phyloP scores from a whole-genome alignment of 2,329 filamentous ascomycete species.

The Metarhizium rileyi region DNA sequence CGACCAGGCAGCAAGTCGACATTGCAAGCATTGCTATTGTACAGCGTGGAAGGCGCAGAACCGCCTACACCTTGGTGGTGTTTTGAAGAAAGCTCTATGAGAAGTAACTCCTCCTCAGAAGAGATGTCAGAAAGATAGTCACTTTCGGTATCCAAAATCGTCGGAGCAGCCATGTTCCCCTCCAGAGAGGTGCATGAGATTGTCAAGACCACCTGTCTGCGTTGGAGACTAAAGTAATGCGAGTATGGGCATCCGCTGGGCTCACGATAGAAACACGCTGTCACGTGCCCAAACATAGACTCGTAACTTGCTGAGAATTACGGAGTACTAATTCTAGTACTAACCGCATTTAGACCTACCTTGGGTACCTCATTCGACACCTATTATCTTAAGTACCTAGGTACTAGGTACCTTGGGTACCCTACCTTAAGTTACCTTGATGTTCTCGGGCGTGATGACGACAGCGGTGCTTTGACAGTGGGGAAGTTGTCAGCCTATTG shows the following conservation, averaged over 20 bases:
- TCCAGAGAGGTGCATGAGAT: not conserved
- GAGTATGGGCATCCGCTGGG: not conserved
- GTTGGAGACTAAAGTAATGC: not conserved
- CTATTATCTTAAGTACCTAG: not conserved
- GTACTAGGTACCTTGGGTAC: too few species aligned
- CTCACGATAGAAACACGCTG: not conserved
- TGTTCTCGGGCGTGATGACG: too few species aligned
- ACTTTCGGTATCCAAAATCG: conserved; percentile 18
- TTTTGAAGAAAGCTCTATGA: conserved; percentile 24
- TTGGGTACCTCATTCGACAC: not conserved
- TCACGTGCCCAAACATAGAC: not conserved
- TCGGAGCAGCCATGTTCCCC: conserved; percentile 4
- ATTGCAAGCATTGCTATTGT: conserved; percentile 2
- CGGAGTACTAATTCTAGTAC: too few species aligned
- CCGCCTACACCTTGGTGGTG: conserved; percentile 1
- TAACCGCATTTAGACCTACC: too few species aligned
- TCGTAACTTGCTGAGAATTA: too few species aligned
- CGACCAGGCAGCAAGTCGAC: conserved; percentile 1
- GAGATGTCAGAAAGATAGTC: conserved; percentile 39
- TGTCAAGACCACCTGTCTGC: not conserved
- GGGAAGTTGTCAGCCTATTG: too few species aligned
- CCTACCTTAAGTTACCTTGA: too few species aligned
- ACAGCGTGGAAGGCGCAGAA: not conserved
- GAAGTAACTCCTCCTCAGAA: conserved; percentile 34
- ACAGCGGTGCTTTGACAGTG: too few species aligned